Evolutionary conservation across 306 rosid genomes (phyloP), one percentile per base, ranked within the genome.

Genomic region (Quercus suber): DNA sequence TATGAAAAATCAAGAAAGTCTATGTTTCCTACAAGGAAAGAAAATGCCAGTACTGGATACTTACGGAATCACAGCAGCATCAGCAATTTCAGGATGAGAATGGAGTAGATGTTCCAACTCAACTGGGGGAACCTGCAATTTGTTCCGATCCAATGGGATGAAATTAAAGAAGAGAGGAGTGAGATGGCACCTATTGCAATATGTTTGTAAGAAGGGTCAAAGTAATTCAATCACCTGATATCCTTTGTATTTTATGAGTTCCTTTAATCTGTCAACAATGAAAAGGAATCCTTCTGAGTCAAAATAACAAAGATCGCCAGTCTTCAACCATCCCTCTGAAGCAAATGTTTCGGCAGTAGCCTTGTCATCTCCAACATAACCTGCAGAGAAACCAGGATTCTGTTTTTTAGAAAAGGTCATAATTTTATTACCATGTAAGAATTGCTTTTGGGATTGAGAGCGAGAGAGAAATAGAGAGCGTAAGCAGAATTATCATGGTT

Each of bases 221-320:
- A 52, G 25, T 3, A 63, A 82, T 69, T 30, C 59, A 58, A 41
- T 89, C 80, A 95, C 98, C 93, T 93, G 98, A 91, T 91, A 92
- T 33, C 85, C 99, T 80, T 92, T 95, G 89, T 92, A 95, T 82
- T 95, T 91, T 75, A 95, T 95, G 90, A 95, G 84, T 76, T 95
- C 99, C 87, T 95, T 95, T 30, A 95, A 82, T 57, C 98, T 89
- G 79, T 92, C 99, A 27, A 95, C 94, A 25, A 95, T 85, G 82
- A 78, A 92, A 37, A 95, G 87, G 78, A 73, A 91, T 28, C 99
- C 98, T 41, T 89, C 87, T n/a, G 93, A 88, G 77, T 95, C 97
- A 81, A 95, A 95, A 81, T 86, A 89, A 78, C 98, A 95, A 73
- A 95, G 98, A 90, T 95, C 99, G 0, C 99, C 98, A 0, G 98